Evolutionary conservation across 345 rosid species (phyloP), one percentile per base, ranked within the genome.

Genomic region (Erysimum cheiranthoides): DNA sequence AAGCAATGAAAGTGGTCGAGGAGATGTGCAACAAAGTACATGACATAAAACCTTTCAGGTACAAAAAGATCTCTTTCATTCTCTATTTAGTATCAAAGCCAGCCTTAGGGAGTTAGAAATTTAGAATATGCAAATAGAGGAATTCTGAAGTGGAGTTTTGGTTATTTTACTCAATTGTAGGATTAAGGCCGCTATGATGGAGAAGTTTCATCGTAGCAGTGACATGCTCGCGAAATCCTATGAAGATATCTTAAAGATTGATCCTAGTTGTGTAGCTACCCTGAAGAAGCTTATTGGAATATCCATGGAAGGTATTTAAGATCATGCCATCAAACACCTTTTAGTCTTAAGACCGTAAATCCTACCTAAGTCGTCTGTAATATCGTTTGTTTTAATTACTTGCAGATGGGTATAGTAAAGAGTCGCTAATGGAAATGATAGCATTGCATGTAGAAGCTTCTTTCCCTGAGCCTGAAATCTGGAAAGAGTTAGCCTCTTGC

Each of bases 381-480:
- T 11, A 13, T 27, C 2, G 2, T 70, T 70, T 54, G 14, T 60
- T 73, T 28, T 36, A 45, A 8, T 51, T 27, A 36, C 63, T 60
- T 84, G 66, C 90, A 94, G 98, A 88, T 70, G 68, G 78, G 39
- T 94, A 86, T 49, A 54, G 73, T 70, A 60, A 77, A 35, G 87
- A 78, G 70, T 83, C 90, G 6, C 78, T 92, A 16, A 9, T 86
- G 64, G 92, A 88, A 82, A 89, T 90, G 95, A 86, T 89, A 80
- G 93, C 93, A 62, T 77, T 89, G 85, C 97, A 94, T 82, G 75
- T 92, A 80, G 96, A 92, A 76, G 91, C 89, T 69, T 78, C 82
- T 17, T 79, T 52, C 72, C 87, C 84, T 0, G 85, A 78, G 9
- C 63, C 68, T 13, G 53, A 73, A 36, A 77, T 79, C 54, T 92